These are phyloP conservation scores for Aspergillus coremiiformis DNA, from an alignment of 495 filamentous ascomycete genomes.

Conservation along the genomic window DNA sequence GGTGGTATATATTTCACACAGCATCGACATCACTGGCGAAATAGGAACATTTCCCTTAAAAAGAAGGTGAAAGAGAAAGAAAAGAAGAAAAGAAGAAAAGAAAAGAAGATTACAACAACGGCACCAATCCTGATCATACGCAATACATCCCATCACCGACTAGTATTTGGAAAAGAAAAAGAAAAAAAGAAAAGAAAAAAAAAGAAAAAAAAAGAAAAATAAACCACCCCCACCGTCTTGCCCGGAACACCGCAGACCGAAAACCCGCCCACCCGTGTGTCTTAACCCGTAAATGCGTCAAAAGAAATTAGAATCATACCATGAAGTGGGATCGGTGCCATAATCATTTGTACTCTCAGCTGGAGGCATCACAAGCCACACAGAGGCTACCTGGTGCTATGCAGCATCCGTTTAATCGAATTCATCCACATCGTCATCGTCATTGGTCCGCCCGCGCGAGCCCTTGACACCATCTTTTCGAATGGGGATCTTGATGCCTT, in stretches of 20 bases:
- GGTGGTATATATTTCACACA: background rate
- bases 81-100: conserved; percentile 1
- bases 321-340: no score
- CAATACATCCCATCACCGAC: conserved; percentile 27
- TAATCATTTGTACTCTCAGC: no score
- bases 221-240: no score
- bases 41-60: background rate
- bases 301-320: conserved; percentile 8
- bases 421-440: conserved; percentile 52
- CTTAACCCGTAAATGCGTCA: conserved; percentile 12
- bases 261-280: conserved; percentile 7
- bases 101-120: conserved; percentile 13
- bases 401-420: no score
- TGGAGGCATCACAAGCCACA: background rate
- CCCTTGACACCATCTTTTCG: conserved; percentile 72
- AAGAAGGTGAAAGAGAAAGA: background rate
- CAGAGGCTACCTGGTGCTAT: no score
- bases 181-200: no score
- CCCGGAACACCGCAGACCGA: conserved; percentile 28
- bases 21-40: background rate
- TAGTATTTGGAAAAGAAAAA: conserved; percentile 12
- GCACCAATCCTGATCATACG: conserved; percentile 29
- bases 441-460: conserved; percentile 50
- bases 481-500: conserved; percentile 96
- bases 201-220: no score